A percentile compares a stretch with the other conserved stretches of the same genome.
Evolutionary conservation across 2,329 filamentous ascomycete species (phyloP).

Genomic region (Leptosphaerulina australis): DNA sequence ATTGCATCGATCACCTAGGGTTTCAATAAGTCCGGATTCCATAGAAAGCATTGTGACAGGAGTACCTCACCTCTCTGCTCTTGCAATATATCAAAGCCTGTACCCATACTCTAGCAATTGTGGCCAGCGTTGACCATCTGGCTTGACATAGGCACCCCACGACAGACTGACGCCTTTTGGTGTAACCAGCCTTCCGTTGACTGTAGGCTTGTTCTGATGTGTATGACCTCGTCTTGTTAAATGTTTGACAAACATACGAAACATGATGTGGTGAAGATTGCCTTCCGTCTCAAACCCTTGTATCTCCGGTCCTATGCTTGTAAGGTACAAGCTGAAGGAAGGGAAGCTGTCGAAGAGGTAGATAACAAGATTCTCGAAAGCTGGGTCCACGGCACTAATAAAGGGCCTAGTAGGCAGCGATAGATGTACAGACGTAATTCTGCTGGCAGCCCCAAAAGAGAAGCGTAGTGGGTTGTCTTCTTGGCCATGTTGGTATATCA

Average conservation of each 20-base stretch:
- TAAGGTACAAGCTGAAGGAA: background rate
- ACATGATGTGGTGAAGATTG: background rate
- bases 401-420: background rate
- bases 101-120: background rate
- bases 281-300: background rate
- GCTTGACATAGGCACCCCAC: background rate
- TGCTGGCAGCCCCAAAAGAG: background rate
- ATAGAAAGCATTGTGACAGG: too few relatives aligned
- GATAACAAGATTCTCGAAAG: background rate
- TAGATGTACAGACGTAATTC: background rate
- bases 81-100: background rate
- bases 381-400: background rate
- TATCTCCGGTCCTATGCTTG: background rate
- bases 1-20: too few relatives aligned
- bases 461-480: background rate
- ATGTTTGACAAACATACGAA: background rate
- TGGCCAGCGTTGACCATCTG: background rate
- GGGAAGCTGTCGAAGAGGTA: background rate
- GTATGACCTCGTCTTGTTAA: background rate
- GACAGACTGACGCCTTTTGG: background rate
- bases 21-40: too few relatives aligned
- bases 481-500: background rate
- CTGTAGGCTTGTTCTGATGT: background rate
- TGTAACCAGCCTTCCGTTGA: background rate
- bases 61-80: background rate